Base-by-base conservation (phyloP, 169 alveolate species). In the Toxoplasma gondii region DNA sequence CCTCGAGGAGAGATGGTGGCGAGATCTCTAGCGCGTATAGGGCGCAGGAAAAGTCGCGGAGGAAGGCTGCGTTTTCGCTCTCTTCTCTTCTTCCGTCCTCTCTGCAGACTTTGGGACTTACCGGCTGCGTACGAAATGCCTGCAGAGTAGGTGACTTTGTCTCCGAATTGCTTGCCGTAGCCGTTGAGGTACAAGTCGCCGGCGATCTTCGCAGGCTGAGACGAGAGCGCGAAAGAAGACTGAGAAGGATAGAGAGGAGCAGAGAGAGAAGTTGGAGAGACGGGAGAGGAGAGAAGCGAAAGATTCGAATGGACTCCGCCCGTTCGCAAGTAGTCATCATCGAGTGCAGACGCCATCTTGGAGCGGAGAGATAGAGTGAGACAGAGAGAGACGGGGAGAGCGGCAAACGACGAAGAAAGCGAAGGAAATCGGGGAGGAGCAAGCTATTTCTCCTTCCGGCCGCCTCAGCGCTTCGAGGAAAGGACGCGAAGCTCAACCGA, bases 131-230 rank as follows among this genome's bases (percentile, higher is more conserved):
- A 96, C 43, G 96, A 81, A 16, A 96, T 67, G 54, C 97, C 97
- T 10, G 91, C 95, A 58, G 96, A 95, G 78, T 96, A 95, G 34
- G 97, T 96, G 27, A 96, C 49, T 58, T 96, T 96, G 78, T 96
- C 97, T 7, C 97, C 97, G 95, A 96, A 96, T 29, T 94, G 97
- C 70, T 96, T 58, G 17, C 96, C 97, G 82, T 96, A 96, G 0
- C 97, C 94, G 67, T 95, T 74, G 45, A 96, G 95, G 87, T 93
- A 96, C 29, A 96, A 91, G 53, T 96, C 97, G 36, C 95, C 96
- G n/a, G 84, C 22, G 49, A 74, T 9, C 19, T 16, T 31, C 24
- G 44, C 39, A 16, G 44, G 84, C 12, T 12, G 84, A 4, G 44
- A 12, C 16, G 84, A 74, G 44, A 31, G 84, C 41, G 44, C 4